phyloP scores from a whole-genome alignment of 2,329 filamentous ascomycete genomes.

The Fusarium redolens region DNA sequence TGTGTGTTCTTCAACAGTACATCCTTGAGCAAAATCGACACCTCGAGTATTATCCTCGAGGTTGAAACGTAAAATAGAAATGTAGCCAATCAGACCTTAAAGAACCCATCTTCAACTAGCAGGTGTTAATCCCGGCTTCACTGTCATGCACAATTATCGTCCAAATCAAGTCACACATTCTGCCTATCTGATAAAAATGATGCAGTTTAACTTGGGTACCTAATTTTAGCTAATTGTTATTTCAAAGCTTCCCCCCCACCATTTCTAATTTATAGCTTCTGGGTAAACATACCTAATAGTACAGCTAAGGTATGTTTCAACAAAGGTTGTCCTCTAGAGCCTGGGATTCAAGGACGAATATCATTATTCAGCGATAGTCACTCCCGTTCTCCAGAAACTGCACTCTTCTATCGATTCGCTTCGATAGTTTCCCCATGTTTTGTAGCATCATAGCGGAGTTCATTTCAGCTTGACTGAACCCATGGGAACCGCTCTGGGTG shows the following conservation, averaged over 20 bases:
- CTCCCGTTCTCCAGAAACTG: neutral
- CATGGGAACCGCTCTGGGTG: neutral
- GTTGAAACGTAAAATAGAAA: too few species aligned
- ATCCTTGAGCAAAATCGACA: neutral
- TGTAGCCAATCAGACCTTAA: conserved; percentile 6
- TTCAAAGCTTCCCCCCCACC: neutral
- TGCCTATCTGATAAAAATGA: neutral
- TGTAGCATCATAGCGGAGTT: neutral
- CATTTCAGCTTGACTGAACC: neutral
- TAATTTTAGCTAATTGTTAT: neutral
- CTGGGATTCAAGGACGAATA: neutral
- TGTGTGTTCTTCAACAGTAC: too few species aligned
- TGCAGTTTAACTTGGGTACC: neutral
- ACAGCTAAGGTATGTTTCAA: conserved; percentile 1
- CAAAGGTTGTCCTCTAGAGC: conserved; percentile 16
- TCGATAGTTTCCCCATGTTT: neutral
- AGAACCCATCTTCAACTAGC: conserved; percentile 1
- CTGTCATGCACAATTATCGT: neutral
- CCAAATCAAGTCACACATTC: neutral
- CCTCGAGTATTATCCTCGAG: too few species aligned
- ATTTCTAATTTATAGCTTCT: neutral
- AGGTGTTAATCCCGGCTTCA: neutral
- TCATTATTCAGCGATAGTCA: neutral
- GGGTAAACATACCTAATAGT: neutral
- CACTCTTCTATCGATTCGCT: neutral